Percentiles rank a stretch among this genome's conserved stretches.
Evolutionary conservation across 768 basidiomycete species (phyloP).

Genomic region (Hypsizygus marmoreus): DNA sequence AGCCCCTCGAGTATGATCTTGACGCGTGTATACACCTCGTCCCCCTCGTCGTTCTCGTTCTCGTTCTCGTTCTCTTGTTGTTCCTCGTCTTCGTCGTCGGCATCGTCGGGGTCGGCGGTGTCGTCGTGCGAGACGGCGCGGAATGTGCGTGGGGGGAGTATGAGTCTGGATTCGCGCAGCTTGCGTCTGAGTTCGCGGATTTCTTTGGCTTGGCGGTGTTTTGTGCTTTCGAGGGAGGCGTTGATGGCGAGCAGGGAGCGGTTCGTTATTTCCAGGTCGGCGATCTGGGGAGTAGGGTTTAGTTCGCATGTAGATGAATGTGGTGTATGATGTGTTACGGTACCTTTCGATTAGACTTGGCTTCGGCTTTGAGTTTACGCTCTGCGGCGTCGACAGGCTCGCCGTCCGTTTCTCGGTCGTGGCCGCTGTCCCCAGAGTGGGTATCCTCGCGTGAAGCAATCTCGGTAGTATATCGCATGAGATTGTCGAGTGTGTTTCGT

Average conservation of each 20-base stretch:
- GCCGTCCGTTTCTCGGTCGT: constrained; percentile 32
- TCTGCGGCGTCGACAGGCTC: constrained; percentile 38
- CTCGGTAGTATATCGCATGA: constrained; percentile 39
- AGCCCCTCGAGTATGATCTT: constrained; percentile 64
- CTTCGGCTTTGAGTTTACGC: constrained; percentile 64
- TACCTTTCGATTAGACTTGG: constrained; percentile 89
- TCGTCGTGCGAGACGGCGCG: constrained; percentile 52
- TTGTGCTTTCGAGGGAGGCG: constrained; percentile 75
- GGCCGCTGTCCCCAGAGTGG: constrained; percentile 29
- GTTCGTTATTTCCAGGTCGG: constrained; percentile 90
- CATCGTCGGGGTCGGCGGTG: constrained; percentile 45
- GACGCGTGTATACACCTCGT: constrained; percentile 64
- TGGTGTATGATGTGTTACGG: constrained; percentile 5
- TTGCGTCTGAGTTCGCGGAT: constrained; percentile 83
- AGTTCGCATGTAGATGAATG: not conserved
- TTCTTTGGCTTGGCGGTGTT: constrained; percentile 80
- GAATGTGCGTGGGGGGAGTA: constrained; percentile 68
- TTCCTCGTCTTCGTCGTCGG: constrained; percentile 49
- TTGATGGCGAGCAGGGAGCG: constrained; percentile 86
- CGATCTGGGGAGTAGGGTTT: constrained; percentile 57
- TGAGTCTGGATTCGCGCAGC: constrained; percentile 78
- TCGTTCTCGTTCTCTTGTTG: constrained; percentile 43
- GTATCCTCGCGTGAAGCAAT: constrained; percentile 28
- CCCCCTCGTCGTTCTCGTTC: constrained; percentile 50
- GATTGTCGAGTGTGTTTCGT: constrained; percentile 43